A percentile compares a stretch with the other conserved stretches of the same genome.
Conservation (phyloP, 805 yeast species). For the Debaryomyces castellii region DNA sequence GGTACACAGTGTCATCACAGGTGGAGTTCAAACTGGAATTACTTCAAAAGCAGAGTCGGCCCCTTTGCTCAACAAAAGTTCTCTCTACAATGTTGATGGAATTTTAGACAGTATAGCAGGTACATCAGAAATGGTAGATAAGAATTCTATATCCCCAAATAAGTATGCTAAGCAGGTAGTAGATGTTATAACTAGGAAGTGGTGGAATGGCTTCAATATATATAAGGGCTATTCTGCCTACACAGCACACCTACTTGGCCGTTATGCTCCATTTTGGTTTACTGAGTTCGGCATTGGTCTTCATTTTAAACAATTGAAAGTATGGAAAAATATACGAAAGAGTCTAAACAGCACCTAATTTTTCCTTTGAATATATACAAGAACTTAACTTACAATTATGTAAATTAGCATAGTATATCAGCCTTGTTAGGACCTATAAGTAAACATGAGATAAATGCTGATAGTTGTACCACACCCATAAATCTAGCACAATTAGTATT, state of each 20-base stretch:
- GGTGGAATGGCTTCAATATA: constrained; percentile 26
- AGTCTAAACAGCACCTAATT: too few species aligned
- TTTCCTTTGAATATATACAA: too few species aligned
- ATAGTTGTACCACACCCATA: too few species aligned
- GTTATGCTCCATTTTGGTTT: constrained; percentile 25
- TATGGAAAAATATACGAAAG: constrained; percentile 15
- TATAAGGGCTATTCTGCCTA: constrained; percentile 26
- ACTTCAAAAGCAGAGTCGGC: constrained; percentile 12
- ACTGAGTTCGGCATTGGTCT: constrained; percentile 17
- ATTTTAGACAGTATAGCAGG: constrained; percentile 17
- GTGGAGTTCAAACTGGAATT: constrained; percentile 38
- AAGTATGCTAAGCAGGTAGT: constrained; percentile 26
- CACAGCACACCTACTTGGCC: constrained; percentile 13
- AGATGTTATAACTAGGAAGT: constrained; percentile 12
- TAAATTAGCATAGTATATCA: too few species aligned
- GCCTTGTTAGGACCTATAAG: too few species aligned
- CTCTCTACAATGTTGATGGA: constrained; percentile 21
- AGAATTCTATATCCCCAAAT: constrained; percentile 17
- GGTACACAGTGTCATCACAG: constrained; percentile 39
- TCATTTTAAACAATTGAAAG: constrained; percentile 26
- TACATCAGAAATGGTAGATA: constrained; percentile 21
- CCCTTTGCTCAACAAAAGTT: constrained; percentile 6
- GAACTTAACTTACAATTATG: too few species aligned
- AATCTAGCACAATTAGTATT: too few species aligned
- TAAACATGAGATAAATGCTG: too few species aligned